Percentiles rank a stretch among this genome's conserved stretches.
Evolutionary conservation across 805 yeast species (phyloP).

Genomic region (Saccharomycopsis amapae): DNA sequence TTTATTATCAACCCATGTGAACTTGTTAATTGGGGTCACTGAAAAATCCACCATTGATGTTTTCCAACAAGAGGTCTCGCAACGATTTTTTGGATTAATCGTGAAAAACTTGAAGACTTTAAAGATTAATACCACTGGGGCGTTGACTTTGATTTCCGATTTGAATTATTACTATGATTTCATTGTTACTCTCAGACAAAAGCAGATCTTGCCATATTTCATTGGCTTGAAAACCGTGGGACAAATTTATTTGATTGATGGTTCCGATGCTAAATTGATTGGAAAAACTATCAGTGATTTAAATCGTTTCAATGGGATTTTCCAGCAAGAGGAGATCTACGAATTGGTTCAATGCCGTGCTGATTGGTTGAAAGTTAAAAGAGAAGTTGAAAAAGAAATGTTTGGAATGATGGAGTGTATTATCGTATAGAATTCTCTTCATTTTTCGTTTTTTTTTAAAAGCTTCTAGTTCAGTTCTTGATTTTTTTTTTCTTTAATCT

Average conservation of each 20-base stretch:
- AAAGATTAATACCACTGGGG: slow-evolving; percentile 73
- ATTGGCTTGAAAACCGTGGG: slow-evolving; percentile 80
- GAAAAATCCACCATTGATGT: slow-evolving; percentile 86
- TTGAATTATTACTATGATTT: slow-evolving; percentile 73
- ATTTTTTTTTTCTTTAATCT: neutral
- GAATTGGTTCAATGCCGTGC: slow-evolving; percentile 81
- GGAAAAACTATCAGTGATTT: slow-evolving; percentile 80
- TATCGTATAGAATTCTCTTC: no score
- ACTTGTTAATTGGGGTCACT: slow-evolving; percentile 68
- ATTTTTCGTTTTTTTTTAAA: neutral
- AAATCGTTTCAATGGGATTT: slow-evolving; percentile 79
- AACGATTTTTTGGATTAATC: slow-evolving; percentile 68
- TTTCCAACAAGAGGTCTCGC: slow-evolving; percentile 90
- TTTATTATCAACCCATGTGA: slow-evolving; percentile 64
- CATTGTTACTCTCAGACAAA: slow-evolving; percentile 52
- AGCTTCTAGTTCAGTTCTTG: neutral
- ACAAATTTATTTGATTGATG: slow-evolving; percentile 67
- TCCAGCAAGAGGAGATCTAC: slow-evolving; percentile 89
- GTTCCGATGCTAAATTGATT: slow-evolving; percentile 71
- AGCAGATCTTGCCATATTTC: slow-evolving; percentile 66
- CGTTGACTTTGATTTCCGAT: slow-evolving; percentile 74
- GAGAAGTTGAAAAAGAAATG: slow-evolving; percentile 88
- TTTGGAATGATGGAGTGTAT: slow-evolving; percentile 81
- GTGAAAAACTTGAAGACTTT: slow-evolving; percentile 71
- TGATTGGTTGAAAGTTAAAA: slow-evolving; percentile 75